Evolutionary conservation across 83 land plant genomes (phyloP).

Genomic region (Picea abies): DNA sequence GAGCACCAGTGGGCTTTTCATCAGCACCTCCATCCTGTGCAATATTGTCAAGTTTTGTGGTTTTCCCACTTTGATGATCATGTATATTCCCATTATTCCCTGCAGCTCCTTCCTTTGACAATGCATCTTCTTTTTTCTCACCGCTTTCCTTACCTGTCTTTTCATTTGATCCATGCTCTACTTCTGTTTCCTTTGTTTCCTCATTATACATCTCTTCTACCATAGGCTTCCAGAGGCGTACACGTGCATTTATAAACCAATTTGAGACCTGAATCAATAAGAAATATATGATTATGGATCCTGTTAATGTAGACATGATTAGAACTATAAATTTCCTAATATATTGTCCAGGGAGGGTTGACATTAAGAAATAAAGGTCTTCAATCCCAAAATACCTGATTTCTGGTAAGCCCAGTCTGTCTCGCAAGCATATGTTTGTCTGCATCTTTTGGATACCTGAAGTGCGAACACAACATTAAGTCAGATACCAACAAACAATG

Average conservation of each 20-base stretch:
- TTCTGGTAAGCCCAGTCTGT: conserved; percentile 83
- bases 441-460: conserved; percentile 91
- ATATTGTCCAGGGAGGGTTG: neutral
- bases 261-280: conserved; percentile 54
- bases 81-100: neutral
- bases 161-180: conserved; percentile 40
- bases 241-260: conserved; percentile 83
- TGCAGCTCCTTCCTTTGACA: conserved; percentile 9
- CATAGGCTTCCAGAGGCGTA: conserved; percentile 91
- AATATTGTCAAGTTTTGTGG: neutral
- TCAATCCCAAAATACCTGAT: conserved; percentile 49
- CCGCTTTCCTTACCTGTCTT: conserved; percentile 23
- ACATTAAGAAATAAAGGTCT: no score
- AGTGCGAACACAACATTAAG: neutral
- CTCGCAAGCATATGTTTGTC: conserved; percentile 86
- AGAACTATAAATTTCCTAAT: neutral
- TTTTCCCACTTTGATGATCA: neutral
- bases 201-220: conserved; percentile 86
- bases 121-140: conserved; percentile 22
- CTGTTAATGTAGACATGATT: neutral
- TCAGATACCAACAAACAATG: neutral
- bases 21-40: conserved; percentile 5
- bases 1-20: neutral
- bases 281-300: neutral
- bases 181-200: conserved; percentile 61